These are phyloP conservation scores for Achaetomiella virescens DNA, from an alignment of 495 filamentous ascomycete species.

Conservation along the genomic window DNA sequence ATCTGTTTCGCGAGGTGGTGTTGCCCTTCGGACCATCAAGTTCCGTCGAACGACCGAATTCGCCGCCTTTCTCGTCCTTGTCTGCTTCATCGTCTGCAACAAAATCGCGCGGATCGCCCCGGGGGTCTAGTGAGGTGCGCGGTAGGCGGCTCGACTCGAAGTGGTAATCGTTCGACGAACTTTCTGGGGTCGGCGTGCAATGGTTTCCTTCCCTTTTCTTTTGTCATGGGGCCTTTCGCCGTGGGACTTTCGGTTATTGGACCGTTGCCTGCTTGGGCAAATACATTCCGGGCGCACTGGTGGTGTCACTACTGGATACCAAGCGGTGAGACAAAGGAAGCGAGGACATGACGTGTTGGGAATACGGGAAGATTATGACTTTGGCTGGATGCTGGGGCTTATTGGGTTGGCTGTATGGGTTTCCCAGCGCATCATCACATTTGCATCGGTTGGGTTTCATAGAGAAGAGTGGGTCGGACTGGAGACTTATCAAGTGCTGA, in stretches of 20 bases:
- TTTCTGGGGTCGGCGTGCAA: neutral
- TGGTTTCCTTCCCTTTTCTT: neutral
- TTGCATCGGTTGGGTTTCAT: slow-evolving; percentile 1
- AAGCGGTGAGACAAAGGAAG: too few species aligned
- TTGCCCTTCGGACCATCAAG: slow-evolving; percentile 15
- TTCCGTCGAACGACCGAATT: slow-evolving; percentile 25
- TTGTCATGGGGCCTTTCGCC: too few species aligned
- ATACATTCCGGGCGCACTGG: too few species aligned
- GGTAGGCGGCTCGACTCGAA: neutral
- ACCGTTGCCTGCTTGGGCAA: too few species aligned
- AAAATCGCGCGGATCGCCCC: slow-evolving; percentile 5
- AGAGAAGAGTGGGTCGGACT: slow-evolving; percentile 3
- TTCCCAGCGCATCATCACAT: neutral
- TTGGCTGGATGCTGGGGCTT: too few species aligned
- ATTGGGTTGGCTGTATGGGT: neutral
- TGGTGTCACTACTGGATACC: too few species aligned
- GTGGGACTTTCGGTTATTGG: too few species aligned
- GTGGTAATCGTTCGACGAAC: too few species aligned
- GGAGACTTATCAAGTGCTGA: slow-evolving; percentile 49
- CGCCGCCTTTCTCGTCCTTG: slow-evolving; percentile 19
- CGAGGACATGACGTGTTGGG: too few species aligned
- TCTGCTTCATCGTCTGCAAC: slow-evolving; percentile 25
- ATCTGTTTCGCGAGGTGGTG: slow-evolving; percentile 15
- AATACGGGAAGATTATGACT: neutral
- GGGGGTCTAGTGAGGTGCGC: slow-evolving; percentile 1